phyloP scores from a whole-genome alignment of 2,329 filamentous ascomycete species.

The Calonectria leucothoes region DNA sequence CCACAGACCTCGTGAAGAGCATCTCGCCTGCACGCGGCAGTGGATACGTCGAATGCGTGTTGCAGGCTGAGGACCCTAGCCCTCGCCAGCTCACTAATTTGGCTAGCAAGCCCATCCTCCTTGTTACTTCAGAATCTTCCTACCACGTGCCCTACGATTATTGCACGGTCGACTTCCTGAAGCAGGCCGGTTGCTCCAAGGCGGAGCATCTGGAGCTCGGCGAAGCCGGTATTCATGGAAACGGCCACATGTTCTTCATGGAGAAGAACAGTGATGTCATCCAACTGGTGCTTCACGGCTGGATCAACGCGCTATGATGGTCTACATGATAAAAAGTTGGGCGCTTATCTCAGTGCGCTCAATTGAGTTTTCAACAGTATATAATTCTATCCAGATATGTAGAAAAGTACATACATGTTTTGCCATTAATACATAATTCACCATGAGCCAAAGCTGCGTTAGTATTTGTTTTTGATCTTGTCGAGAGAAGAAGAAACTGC shows the following conservation, averaged over 20 bases:
- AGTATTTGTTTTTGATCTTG: not conserved
- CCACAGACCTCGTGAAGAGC: constrained; percentile 25
- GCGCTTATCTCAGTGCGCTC: too few species aligned
- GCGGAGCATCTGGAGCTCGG: constrained; percentile 34
- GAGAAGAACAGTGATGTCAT: constrained; percentile 39
- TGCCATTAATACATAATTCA: not conserved
- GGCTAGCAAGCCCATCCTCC: constrained; percentile 41
- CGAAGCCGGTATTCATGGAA: constrained; percentile 31
- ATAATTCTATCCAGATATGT: not conserved
- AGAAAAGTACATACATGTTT: not conserved
- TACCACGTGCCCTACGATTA: constrained; percentile 38
- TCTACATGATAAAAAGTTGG: not conserved
- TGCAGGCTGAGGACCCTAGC: constrained; percentile 25
- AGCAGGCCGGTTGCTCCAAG: constrained; percentile 36
- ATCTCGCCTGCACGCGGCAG: constrained; percentile 4
- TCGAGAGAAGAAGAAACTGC: not conserved
- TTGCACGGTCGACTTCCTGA: constrained; percentile 34
- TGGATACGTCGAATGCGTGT: constrained; percentile 28
- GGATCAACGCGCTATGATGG: constrained; percentile 20
- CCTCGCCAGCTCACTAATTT: constrained; percentile 47
- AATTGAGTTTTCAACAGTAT: not conserved
- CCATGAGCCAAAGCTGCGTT: not conserved
- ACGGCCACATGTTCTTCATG: constrained; percentile 41
- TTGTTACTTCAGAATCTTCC: constrained; percentile 31
- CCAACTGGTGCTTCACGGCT: constrained; percentile 22